Evolutionary conservation across 2,329 filamentous ascomycete species (phyloP).

Genomic region (Xylaria sp.): DNA sequence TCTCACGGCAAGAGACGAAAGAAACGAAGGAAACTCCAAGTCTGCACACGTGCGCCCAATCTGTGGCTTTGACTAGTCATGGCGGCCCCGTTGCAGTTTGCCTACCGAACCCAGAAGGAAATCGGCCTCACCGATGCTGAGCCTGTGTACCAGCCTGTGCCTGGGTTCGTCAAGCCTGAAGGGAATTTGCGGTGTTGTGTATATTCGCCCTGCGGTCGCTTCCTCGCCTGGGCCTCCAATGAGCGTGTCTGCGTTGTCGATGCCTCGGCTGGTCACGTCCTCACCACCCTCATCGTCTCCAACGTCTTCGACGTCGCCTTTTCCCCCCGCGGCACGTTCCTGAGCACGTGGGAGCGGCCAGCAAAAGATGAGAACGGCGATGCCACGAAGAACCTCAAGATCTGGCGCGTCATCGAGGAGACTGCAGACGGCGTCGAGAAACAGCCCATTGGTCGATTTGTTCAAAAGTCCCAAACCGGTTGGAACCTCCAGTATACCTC

Average conservation of each 20-base stretch:
- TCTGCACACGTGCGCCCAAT: conserved; percentile 40
- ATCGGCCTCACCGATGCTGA: conserved; percentile 94
- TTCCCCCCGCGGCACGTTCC: conserved; percentile 88
- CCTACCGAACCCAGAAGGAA: conserved; percentile 95
- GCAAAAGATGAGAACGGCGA: conserved; percentile 93
- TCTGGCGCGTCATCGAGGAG: conserved; percentile 88
- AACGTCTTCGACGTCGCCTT: conserved; percentile 96
- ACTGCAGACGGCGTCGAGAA: conserved; percentile 70
- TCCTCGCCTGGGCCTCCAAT: conserved; percentile 92
- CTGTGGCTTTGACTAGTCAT: conserved; percentile 95
- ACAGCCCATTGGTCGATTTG: conserved; percentile 85
- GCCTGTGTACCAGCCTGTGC: conserved; percentile 85
- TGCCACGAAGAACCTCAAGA: conserved; percentile 94
- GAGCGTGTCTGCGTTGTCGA: conserved; percentile 89
- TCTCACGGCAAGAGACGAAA: conserved; percentile 46
- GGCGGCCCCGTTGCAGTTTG: conserved; percentile 93
- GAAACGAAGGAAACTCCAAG: conserved; percentile 23
- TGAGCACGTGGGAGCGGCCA: conserved; percentile 97
- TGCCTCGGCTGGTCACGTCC: conserved; percentile 76
- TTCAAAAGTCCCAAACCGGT: conserved; percentile 93
- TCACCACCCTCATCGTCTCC: conserved; percentile 79
- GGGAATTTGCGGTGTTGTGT: conserved; percentile 93
- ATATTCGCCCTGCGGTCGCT: conserved; percentile 95
- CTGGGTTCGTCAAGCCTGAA: conserved; percentile 87
- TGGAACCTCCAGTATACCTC: conserved; percentile 98